Percentiles rank a stretch among this genome's conserved stretches.
Conservation (phyloP, 1,139 yeast species). For the Geotrichum siamense region DNA sequence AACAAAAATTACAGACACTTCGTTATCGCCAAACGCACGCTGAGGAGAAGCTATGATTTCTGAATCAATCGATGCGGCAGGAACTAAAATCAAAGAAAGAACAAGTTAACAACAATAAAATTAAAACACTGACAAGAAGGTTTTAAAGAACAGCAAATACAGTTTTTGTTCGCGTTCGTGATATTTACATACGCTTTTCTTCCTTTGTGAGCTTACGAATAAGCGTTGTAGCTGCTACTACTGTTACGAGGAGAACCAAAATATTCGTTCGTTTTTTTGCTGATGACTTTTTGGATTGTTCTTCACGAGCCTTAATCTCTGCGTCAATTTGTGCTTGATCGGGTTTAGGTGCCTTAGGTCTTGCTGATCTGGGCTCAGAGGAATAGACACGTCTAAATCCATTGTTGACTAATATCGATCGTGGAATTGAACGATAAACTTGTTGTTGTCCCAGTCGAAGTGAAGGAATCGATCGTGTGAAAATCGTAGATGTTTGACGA, state of each 20-base stretch:
- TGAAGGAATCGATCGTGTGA: too few relatives aligned
- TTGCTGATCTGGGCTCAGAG: too few relatives aligned
- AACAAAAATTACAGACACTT: conserved; percentile 76
- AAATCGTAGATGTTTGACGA: too few relatives aligned
- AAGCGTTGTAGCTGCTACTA: conserved; percentile 15
- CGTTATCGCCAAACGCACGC: conserved; percentile 49
- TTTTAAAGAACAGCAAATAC: not conserved
- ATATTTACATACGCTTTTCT: conserved; percentile 11
- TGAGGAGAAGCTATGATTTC: conserved; percentile 8
- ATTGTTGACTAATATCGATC: too few relatives aligned
- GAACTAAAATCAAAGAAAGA: conserved; percentile 8
- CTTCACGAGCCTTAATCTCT: too few relatives aligned
- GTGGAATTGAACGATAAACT: too few relatives aligned
- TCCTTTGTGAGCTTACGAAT: conserved; percentile 8
- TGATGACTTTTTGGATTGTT: not conserved
- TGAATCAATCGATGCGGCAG: conserved; percentile 17
- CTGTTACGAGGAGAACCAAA: conserved; percentile 12
- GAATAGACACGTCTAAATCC: too few relatives aligned
- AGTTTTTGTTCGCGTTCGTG: conserved; percentile 2
- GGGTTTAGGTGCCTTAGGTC: too few relatives aligned
- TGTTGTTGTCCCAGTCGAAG: too few relatives aligned
- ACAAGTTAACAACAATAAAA: not conserved
- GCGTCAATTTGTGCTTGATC: too few relatives aligned
- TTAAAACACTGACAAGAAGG: not conserved
- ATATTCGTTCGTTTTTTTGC: conserved; percentile 7